Conservation (phyloP, 2,329 filamentous ascomycete genomes). For the Monosporascus sp. region DNA sequence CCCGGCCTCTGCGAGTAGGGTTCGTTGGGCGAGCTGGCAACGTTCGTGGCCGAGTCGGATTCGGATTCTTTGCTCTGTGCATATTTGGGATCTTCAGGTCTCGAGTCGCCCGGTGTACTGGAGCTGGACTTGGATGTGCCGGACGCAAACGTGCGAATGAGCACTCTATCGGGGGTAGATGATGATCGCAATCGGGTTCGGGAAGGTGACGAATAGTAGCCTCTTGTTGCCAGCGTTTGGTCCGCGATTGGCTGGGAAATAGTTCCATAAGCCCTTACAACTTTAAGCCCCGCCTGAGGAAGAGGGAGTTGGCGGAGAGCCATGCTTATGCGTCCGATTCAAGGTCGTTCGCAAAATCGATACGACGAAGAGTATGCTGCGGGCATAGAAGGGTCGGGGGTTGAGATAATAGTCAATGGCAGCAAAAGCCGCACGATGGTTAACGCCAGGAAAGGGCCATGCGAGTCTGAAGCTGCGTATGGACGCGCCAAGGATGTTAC, state of each 20-base stretch:
- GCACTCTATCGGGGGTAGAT: neutral
- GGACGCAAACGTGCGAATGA: constrained; percentile 14
- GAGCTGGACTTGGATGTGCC: constrained; percentile 7
- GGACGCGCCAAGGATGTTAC: neutral
- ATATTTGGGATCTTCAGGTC: constrained; percentile 10
- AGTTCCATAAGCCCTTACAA: constrained; percentile 2
- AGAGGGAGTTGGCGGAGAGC: constrained; percentile 12
- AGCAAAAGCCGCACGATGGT: constrained; percentile 23
- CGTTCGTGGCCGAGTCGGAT: constrained; percentile 18
- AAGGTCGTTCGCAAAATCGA: neutral
- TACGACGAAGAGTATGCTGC: neutral
- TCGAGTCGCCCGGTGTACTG: neutral
- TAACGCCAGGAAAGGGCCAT: constrained; percentile 23
- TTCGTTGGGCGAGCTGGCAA: constrained; percentile 19
- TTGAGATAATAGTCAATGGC: constrained; percentile 7
- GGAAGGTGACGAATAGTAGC: constrained; percentile 5
- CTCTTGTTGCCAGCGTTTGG: constrained; percentile 7
- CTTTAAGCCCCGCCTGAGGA: constrained; percentile 1
- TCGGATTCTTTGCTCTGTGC: constrained; percentile 18
- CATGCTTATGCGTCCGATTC: constrained; percentile 12
- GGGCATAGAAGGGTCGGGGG: constrained; percentile 4
- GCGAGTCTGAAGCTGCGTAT: constrained; percentile 1
- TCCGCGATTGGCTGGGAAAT: constrained; percentile 1
- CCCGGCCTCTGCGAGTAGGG: constrained; percentile 15
- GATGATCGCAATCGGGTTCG: neutral